Base-by-base conservation (phyloP, 495 filamentous ascomycete genomes). In the Aspergillus mulundensis region DNA sequence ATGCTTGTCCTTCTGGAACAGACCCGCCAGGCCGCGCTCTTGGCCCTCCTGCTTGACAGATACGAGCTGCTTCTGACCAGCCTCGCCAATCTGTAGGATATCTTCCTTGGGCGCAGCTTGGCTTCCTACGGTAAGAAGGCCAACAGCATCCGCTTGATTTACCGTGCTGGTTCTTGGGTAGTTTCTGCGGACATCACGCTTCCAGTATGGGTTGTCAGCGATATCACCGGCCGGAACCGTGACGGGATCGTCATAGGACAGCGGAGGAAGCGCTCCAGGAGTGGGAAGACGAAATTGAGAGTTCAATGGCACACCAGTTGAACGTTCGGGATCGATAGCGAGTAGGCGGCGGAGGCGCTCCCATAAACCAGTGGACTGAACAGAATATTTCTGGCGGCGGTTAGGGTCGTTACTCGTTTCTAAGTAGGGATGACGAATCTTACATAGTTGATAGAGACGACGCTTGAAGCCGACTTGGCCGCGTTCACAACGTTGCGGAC, bases 171-270 rank as follows among this genome's bases (percentile, higher is more conserved):
- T 78, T 53, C 79, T 80, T n/a, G 95, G 88, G 76, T 97, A 98
- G 65, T 79, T 82, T 64, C 95, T 84, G 46, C 94, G 87, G 50
- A 77, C 72, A 63, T 98, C 94, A 53, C 94, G 91, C 77, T 95
- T 95, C 89, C 91, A 98, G 83, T 98, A 98, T 38, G 94, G 84
- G 73, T 98, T 98, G 66, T 95, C 94, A 62, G 94, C 94, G 59
- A 98, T 84, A 71, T 99, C 94, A 53, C 84, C 91, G 2, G 94
- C 89, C n/a, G 95, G 94, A 0, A 88, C 32, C 12, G 93, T 97
- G 46, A 95, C 89, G 15, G 91, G 91, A 66, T 97, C 95, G 69
- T 89, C 84, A 74, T 96, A 98, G 24, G 70, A 68, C 20, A 81
- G 66, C 23, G 95, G 91, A 62, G 90, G 86, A 66, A 86, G 77